These are phyloP conservation scores for Globisporangium barbulae DNA, from an alignment of 352 stramenopile genomes.

Conservation along the genomic window DNA sequence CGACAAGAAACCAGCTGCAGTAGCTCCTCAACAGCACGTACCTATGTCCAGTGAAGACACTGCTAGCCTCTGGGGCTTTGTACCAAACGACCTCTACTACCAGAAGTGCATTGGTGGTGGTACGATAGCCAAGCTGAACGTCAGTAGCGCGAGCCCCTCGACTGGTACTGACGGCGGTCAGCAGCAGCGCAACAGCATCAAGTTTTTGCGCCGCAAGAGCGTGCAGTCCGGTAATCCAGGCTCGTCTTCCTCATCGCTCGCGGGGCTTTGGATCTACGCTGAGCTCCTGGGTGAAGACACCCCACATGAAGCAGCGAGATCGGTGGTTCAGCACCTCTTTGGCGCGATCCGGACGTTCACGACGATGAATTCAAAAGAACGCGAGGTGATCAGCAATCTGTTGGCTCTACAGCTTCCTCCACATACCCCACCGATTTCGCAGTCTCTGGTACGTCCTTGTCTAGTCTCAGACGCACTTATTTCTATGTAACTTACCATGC, in stretches of 20 bases:
- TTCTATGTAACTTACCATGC: neutral
- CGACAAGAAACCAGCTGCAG: slow-evolving; percentile 1
- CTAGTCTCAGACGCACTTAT: too few relatives aligned
- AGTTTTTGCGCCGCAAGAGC: slow-evolving; percentile 21
- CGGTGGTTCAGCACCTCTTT: slow-evolving; percentile 32
- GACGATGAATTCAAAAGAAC: neutral
- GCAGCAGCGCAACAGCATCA: slow-evolving; percentile 18
- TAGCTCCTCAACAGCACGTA: neutral
- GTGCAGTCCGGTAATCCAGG: neutral
- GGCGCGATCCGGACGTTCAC: slow-evolving; percentile 21
- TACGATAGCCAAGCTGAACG: neutral
- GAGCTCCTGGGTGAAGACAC: slow-evolving; percentile 39
- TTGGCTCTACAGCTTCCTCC: slow-evolving; percentile 15
- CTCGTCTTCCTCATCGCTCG: neutral
- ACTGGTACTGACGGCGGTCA: neutral
- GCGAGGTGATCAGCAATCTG: neutral
- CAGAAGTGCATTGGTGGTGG: slow-evolving; percentile 5
- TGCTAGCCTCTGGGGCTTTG: slow-evolving; percentile 25
- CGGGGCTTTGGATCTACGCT: slow-evolving; percentile 42
- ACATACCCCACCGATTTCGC: slow-evolving; percentile 20
- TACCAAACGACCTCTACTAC: slow-evolving; percentile 25
- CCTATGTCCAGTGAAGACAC: neutral
- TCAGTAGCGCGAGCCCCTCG: slow-evolving; percentile 6
- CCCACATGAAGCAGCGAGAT: slow-evolving; percentile 4
- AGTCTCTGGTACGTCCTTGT: slow-evolving; percentile 30